A percentile compares a stretch with the other conserved stretches of the same genome.
These are phyloP conservation scores for Suhomyces pyralidae DNA, from an alignment of 805 yeast species.

Conservation along the genomic window DNA sequence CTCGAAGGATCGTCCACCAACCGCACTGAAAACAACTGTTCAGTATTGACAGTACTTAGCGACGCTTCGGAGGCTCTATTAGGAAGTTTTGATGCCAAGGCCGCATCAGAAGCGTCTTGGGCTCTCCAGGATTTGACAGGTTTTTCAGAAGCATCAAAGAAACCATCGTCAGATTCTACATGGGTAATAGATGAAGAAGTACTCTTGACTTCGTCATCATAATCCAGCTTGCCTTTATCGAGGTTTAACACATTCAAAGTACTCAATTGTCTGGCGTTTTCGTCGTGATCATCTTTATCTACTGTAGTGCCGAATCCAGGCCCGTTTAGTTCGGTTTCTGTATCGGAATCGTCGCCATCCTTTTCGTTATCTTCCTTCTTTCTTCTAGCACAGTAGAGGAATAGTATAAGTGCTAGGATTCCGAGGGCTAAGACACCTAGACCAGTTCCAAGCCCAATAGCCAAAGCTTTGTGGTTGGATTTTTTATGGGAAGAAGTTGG, in stretches of 20 bases:
- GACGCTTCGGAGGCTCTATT: conserved; percentile 72
- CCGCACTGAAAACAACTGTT: conserved; percentile 74
- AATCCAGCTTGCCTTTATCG: conserved; percentile 1
- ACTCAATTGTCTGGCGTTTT: conserved; percentile 40
- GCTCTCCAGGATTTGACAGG: conserved; percentile 46
- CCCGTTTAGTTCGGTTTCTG: conserved; percentile 21
- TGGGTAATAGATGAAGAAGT: conserved; percentile 53
- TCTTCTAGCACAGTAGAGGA: conserved; percentile 49
- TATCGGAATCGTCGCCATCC: conserved; percentile 12
- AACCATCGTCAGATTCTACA: conserved; percentile 37
- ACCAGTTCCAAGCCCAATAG: conserved; percentile 88
- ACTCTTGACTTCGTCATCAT: conserved; percentile 18
- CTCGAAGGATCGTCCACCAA: conserved; percentile 57
- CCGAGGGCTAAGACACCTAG: conserved; percentile 60
- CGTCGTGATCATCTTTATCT: conserved; percentile 25
- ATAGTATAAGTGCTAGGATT: conserved; percentile 48
- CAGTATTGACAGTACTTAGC: conserved; percentile 80
- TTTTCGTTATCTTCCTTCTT: conserved; percentile 22
- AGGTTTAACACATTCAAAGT: conserved; percentile 45
- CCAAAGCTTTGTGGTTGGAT: conserved; percentile 51
- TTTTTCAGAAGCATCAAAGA: conserved; percentile 35
- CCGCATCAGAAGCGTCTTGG: conserved; percentile 27
- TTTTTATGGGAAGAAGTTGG: conserved; percentile 7
- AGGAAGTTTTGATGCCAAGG: conserved; percentile 2
- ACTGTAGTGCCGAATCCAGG: conserved; percentile 33